Base-by-base conservation (phyloP, 1,139 yeast genomes). In the Hemisphaericaspora xylanilytica region DNA sequence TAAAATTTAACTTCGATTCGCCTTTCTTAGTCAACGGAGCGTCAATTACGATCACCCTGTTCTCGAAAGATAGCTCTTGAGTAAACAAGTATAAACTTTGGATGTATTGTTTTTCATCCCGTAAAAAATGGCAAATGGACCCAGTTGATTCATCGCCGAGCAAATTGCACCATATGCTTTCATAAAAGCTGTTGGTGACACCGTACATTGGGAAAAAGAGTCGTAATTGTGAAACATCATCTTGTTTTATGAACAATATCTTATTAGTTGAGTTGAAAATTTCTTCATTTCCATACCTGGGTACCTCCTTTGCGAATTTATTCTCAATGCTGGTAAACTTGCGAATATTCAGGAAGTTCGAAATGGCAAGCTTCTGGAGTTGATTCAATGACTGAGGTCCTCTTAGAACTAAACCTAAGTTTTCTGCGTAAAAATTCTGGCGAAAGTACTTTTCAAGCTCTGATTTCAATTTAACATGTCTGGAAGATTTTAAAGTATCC, bases 311-410 rank as follows among this genome's bases (percentile, higher is more conserved):
- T 5, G 10, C 13, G 17, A 9, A 4, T 14, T 26, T 24, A 10
- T 13, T n/a, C 10, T 3, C n/a, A 10, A 13, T 18, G 11, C 11
- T 6, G 8, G 24, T 15, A 7, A 2, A 10, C 14, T 18, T n/a
- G 8, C 13, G 25, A 14, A 45, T 42, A 32, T 51, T 59, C 27
- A 59, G 54, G 51, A 81, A 81, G 41, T 65, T 56, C 0, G 59
- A 33, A 2, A 66, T 34, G 0, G 79, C 80, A 14, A 79, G 43
- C 48, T 77, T 81, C 37, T 74, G 77, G 30, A 84, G 54, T 27
- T 63, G 58, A 45, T 80, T 79, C 31, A 81, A 49, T 0, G 89
- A 79, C 42, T 81, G 83, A 0, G 87, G 80, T 0, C 89, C 83
- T 47, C 74, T 68, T 2, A 84, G 48, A 1, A 82, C 85, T 24